These are phyloP conservation scores for Penicillium maclennaniae DNA, from an alignment of 495 filamentous ascomycete species.

Conservation along the genomic window DNA sequence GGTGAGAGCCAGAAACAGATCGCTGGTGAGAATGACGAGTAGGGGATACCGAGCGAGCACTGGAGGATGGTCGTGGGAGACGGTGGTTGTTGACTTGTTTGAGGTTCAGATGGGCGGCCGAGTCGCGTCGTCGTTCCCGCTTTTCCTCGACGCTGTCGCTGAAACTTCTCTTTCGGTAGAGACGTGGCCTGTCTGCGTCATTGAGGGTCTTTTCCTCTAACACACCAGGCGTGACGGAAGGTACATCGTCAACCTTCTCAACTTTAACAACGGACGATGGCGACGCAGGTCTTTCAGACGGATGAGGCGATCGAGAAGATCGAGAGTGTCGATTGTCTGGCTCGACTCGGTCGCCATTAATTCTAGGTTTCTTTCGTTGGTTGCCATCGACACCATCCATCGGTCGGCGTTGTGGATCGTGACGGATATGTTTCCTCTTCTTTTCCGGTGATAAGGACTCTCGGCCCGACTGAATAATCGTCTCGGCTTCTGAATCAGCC, in stretches of 20 bases:
- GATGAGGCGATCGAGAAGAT: constrained; percentile 26
- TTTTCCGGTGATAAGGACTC: constrained; percentile 67
- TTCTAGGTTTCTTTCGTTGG: constrained; percentile 39
- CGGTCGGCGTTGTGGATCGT: constrained; percentile 47
- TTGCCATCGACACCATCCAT: constrained; percentile 46
- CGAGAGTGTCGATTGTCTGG: constrained; percentile 18
- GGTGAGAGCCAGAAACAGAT: constrained; percentile 59
- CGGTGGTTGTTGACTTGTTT: constrained; percentile 24
- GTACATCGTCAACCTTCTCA: constrained; percentile 34
- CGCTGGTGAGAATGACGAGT: constrained; percentile 54
- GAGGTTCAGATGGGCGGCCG: constrained; percentile 27
- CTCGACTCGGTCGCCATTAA: constrained; percentile 24
- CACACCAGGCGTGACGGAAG: constrained; percentile 22
- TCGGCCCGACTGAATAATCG: constrained; percentile 71
- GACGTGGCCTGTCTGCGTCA: constrained; percentile 16
- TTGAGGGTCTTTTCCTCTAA: constrained; percentile 17
- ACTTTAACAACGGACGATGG: constrained; percentile 34
- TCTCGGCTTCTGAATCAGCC: constrained; percentile 75
- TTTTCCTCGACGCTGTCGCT: constrained; percentile 42
- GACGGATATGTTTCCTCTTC: constrained; percentile 63
- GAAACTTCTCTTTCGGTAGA: constrained; percentile 40
- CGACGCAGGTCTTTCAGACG: constrained; percentile 19
- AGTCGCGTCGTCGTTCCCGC: constrained; percentile 21
- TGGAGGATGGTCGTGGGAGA: constrained; percentile 33
- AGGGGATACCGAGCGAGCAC: constrained; percentile 62